Evolutionary conservation across 1,139 yeast species (phyloP), one percentile per base, ranked within the genome.

Genomic region (Hansenula sp.): DNA sequence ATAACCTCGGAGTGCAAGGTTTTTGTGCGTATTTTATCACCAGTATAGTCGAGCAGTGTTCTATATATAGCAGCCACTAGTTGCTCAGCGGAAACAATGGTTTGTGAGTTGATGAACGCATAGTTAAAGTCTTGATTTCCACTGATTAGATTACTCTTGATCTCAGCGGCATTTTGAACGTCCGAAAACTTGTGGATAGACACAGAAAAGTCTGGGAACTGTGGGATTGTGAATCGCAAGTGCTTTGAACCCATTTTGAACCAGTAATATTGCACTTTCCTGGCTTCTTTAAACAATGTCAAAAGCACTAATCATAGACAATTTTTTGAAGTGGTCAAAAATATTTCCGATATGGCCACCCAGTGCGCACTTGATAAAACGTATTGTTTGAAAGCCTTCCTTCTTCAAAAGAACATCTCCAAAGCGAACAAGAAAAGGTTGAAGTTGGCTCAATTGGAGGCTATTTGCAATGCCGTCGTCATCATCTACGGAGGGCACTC

Each of bases 1-100:
- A 79, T 68, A 17, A 75, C 58, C 51, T 79, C 84, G 1, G 83
- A 74, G 47, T 78, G 79, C 6, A 79, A 44, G 3, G 71, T 67
- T 52, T 67, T 72, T 2, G 84, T 73, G 47, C 79, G 66, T 57
- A 71, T 59, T 40, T 57, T 65, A 24, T 68, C 72, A 31, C 66
- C 64, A 0, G 60, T 57, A 9, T 57, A 48, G 50, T 78, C 84
- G 19, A 70, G 53, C 8, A 79, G 53, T 4, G 79, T 73, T 46
- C 79, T 66, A 52, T 76, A 76, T 1, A 73, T 53, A 1, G 82
- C 78, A 25, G 77, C 66, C 36, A 66, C 58, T 8, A 79, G 43
- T 46, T 79, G 84, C 46, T 77, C 81, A 5, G 63, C 40, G 0
- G 78, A 71, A 8, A 70, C 52, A 1, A 74, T 52, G n/a, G 71